phyloP scores from a whole-genome alignment of 495 filamentous ascomycete species.

The Lepraria neglecta region DNA sequence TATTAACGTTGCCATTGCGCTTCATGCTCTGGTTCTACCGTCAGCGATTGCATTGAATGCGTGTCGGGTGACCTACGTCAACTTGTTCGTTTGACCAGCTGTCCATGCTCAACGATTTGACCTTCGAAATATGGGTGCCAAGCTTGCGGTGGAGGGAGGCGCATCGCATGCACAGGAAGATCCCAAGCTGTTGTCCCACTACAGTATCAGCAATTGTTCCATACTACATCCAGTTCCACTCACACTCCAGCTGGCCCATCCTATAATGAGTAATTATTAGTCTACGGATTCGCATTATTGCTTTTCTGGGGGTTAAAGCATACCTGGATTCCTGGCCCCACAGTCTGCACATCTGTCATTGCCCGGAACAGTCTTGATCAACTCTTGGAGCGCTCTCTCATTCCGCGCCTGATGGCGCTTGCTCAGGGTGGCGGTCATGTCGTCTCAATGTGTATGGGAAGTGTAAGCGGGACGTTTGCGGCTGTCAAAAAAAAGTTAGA shows the following conservation, averaged over 20 bases:
- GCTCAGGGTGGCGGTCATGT: constrained; percentile 55
- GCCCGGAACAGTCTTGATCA: constrained; percentile 78
- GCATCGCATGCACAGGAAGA: constrained; percentile 98
- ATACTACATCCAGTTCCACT: constrained; percentile 34
- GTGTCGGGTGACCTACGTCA: constrained; percentile 54
- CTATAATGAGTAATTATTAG: constrained; percentile 41
- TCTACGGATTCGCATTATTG: background rate
- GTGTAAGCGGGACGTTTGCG: constrained; percentile 13
- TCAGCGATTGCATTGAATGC: constrained; percentile 22
- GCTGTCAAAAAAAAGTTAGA: background rate
- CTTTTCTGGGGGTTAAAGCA: constrained; percentile 25
- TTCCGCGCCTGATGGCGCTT: constrained; percentile 98
- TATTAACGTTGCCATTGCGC: constrained; percentile 73
- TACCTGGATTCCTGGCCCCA: constrained; percentile 85
- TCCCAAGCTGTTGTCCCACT: constrained; percentile 59
- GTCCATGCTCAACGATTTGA: constrained; percentile 98
- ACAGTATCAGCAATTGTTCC: constrained; percentile 9
- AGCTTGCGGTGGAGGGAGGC: constrained; percentile 92
- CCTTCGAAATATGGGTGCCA: constrained; percentile 95
- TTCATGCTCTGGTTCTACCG: constrained; percentile 68
- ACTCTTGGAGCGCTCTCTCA: constrained; percentile 82
- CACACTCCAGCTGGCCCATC: constrained; percentile 99
- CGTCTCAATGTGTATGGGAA: constrained; percentile 4
- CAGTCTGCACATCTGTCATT: constrained; percentile 97
- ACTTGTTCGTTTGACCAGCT: constrained; percentile 93